These are phyloP conservation scores for Cercophora sp. DNA, from an alignment of 495 filamentous ascomycete genomes.

Conservation along the genomic window DNA sequence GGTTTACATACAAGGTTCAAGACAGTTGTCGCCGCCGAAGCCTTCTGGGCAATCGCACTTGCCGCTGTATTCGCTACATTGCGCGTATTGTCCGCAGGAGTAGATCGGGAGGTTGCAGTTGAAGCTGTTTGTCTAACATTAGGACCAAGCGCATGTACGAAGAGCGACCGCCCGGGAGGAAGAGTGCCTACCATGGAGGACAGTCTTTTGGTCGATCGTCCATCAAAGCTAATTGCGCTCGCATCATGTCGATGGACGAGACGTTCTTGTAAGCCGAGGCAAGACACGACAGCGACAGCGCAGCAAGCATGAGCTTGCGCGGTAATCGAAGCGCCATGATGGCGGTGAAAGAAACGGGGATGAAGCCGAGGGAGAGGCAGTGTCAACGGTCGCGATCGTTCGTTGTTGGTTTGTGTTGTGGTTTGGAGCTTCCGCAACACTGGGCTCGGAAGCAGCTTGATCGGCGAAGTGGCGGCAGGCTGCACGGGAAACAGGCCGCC, in stretches of 20 bases:
- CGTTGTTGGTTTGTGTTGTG: not conserved
- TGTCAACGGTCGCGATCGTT: not conserved
- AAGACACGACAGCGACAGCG: constrained; percentile 40
- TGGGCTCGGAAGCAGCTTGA: constrained; percentile 1
- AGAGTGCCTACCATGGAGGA: constrained; percentile 62
- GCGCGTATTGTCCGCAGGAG: constrained; percentile 80
- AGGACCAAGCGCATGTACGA: not conserved
- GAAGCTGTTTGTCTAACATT: constrained; percentile 55
- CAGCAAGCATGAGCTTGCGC: constrained; percentile 32
- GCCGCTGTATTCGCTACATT: constrained; percentile 81
- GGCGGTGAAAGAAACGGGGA: constrained; percentile 8
- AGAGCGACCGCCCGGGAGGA: no score
- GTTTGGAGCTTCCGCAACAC: constrained; percentile 8
- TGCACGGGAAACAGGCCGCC: not conserved
- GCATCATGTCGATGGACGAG: constrained; percentile 47
- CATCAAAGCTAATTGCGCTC: constrained; percentile 47
- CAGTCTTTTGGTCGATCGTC: constrained; percentile 56
- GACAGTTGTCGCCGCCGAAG: constrained; percentile 90
- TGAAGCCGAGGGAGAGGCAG: not conserved
- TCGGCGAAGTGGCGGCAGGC: constrained; percentile 16
- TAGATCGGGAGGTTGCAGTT: constrained; percentile 95
- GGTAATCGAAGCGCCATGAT: constrained; percentile 36
- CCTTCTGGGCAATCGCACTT: constrained; percentile 89
- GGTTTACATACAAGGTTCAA: constrained; percentile 66
- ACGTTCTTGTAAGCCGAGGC: constrained; percentile 42